A percentile compares a stretch with the other conserved stretches of the same genome.
phyloP scores from a whole-genome alignment of 2,329 filamentous ascomycete species.

The Plenodomus lindquistii region DNA sequence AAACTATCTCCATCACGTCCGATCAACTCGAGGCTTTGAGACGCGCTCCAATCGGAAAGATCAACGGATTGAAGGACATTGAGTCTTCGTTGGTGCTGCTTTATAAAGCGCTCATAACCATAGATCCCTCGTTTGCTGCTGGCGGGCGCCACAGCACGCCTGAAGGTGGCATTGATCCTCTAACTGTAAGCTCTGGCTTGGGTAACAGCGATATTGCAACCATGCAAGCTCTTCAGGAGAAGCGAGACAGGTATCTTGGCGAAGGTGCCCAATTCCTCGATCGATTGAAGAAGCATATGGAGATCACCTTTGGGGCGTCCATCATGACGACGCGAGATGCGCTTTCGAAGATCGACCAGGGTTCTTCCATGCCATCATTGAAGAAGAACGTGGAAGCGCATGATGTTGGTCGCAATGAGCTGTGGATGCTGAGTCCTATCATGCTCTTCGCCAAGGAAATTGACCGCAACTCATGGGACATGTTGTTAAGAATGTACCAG shows the following conservation, averaged over 20 bases:
- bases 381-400: slow-evolving; percentile 73
- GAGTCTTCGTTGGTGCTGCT: slow-evolving; percentile 77
- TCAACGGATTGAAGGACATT: slow-evolving; percentile 73
- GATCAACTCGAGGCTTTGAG: slow-evolving; percentile 75
- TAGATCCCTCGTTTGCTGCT: slow-evolving; percentile 76
- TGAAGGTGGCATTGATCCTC: slow-evolving; percentile 42
- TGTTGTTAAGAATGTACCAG: slow-evolving; percentile 78
- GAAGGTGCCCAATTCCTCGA: slow-evolving; percentile 78
- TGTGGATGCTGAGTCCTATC: slow-evolving; percentile 88
- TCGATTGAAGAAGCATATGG: slow-evolving; percentile 80
- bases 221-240: slow-evolving; percentile 93
- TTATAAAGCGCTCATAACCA: slow-evolving; percentile 91
- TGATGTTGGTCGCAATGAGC: slow-evolving; percentile 68
- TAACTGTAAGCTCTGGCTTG: slow-evolving; percentile 58
- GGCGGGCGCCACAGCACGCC: slow-evolving; percentile 49
- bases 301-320: slow-evolving; percentile 75
- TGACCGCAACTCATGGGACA: slow-evolving; percentile 79
- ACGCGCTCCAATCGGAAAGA: slow-evolving; percentile 71
- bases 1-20: slow-evolving; percentile 85
- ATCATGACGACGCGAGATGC: slow-evolving; percentile 70
- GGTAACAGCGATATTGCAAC: slow-evolving; percentile 75
- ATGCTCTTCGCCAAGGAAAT: slow-evolving; percentile 88
- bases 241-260: slow-evolving; percentile 83
- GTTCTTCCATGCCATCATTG: slow-evolving; percentile 46
- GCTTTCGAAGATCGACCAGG: slow-evolving; percentile 55